Conservation (phyloP, 352 stramenopile species). For the Globisporangium nagaii region DNA sequence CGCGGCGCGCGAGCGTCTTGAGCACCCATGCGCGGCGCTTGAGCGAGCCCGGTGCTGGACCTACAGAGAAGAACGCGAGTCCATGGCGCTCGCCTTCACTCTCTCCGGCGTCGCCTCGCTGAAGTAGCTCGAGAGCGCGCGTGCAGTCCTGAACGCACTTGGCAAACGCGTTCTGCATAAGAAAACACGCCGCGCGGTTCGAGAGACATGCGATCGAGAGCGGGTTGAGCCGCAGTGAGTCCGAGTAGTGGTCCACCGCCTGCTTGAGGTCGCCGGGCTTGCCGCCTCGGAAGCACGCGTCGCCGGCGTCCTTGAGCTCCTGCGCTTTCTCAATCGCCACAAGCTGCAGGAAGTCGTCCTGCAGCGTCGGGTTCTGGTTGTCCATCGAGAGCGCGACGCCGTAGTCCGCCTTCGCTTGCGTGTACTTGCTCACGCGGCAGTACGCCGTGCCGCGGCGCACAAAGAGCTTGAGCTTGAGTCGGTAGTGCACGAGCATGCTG, state of each 20-base stretch:
- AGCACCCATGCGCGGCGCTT: conserved; percentile 70
- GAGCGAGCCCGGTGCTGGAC: conserved; percentile 38
- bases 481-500: conserved; percentile 38
- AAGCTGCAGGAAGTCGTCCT: conserved; percentile 66
- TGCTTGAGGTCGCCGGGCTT: conserved; percentile 31
- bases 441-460: conserved; percentile 66
- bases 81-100: conserved; percentile 1
- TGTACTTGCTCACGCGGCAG: conserved; percentile 54
- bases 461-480: conserved; percentile 70
- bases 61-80: conserved; percentile 55
- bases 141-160: conserved; percentile 63
- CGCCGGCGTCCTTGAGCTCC: conserved; percentile 41
- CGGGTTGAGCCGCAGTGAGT: conserved; percentile 51
- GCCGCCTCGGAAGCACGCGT: conserved; percentile 34
- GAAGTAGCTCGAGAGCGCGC: conserved; percentile 44
- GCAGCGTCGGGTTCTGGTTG: conserved; percentile 54
- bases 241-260: conserved; percentile 46
- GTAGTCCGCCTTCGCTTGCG: conserved; percentile 72
- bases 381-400: conserved; percentile 74
- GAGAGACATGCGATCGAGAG: conserved; percentile 68
- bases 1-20: conserved; percentile 69
- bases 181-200: conserved; percentile 65
- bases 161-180: conserved; percentile 40
- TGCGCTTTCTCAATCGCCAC: conserved; percentile 49
- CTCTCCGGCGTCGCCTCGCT: conserved; percentile 19